phyloP scores from a whole-genome alignment of 129 eudicot genomes.

The Oenanthe sinensis region DNA sequence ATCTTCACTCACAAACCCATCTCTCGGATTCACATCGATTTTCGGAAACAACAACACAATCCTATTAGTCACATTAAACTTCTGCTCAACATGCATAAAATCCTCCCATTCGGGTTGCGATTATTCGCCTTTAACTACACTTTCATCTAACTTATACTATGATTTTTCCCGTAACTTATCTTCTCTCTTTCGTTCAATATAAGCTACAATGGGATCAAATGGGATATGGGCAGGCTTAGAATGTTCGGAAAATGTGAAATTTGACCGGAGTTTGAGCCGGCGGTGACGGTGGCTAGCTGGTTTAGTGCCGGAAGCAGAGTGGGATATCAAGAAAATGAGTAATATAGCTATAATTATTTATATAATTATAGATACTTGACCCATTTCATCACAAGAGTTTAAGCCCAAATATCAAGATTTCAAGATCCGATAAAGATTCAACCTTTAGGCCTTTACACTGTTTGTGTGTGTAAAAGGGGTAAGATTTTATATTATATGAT shows the following conservation, averaged over 20 bases:
- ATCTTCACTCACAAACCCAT: constrained; percentile 57
- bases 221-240: constrained; percentile 33
- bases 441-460: not conserved
- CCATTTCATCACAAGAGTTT: constrained; percentile 44
- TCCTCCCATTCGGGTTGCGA: constrained; percentile 96
- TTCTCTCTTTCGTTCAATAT: constrained; percentile 73
- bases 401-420: not conserved
- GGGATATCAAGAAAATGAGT: constrained; percentile 61
- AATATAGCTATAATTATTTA: constrained; percentile 58
- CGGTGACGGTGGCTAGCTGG: constrained; percentile 61
- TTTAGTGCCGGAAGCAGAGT: constrained; percentile 37
- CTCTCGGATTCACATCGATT: constrained; percentile 63
- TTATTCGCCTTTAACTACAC: constrained; percentile 24
- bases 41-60: constrained; percentile 65
- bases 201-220: constrained; percentile 86
- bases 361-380: constrained; percentile 54
- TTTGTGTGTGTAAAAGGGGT: not conserved
- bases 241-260: constrained; percentile 44
- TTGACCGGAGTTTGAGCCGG: constrained; percentile 77
- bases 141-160: constrained; percentile 27
- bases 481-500: too few species aligned
- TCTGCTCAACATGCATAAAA: constrained; percentile 75
- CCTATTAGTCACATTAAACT: constrained; percentile 70
- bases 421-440: constrained; percentile 12
- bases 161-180: constrained; percentile 65